Conservation (phyloP, 306 rosid species). For the Senna siamea region DNA sequence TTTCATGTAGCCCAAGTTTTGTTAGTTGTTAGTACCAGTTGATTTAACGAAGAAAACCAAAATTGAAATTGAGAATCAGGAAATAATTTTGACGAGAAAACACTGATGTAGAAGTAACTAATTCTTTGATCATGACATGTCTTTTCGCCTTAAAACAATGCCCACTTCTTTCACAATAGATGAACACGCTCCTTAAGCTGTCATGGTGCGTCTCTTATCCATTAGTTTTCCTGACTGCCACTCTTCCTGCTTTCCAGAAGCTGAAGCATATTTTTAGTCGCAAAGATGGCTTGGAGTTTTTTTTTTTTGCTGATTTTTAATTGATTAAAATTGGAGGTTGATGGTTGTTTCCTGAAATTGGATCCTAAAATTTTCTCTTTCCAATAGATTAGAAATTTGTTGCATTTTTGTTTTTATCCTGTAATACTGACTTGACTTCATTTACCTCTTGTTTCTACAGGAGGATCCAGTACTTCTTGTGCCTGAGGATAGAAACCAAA, state of each 20-base stretch:
- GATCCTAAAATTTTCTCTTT: background rate
- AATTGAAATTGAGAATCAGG: background rate
- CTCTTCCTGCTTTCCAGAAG: background rate
- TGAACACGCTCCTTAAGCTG: background rate
- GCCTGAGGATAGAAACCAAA: slow-evolving; percentile 68
- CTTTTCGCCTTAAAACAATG: background rate
- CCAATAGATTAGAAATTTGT: background rate
- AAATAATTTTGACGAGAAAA: background rate
- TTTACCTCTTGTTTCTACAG: slow-evolving; percentile 45
- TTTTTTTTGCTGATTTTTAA: background rate
- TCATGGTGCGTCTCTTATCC: background rate
- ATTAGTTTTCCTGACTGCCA: background rate
- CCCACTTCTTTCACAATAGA: background rate
- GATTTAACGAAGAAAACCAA: background rate
- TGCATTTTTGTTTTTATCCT: slow-evolving; percentile 27
- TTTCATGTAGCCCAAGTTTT: background rate
- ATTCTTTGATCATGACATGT: background rate
- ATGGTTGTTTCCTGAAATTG: background rate
- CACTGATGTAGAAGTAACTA: background rate
- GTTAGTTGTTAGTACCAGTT: background rate
- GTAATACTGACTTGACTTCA: background rate
- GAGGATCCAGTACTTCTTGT: slow-evolving; percentile 94
- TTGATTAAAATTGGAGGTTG: background rate
- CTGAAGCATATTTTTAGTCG: background rate
- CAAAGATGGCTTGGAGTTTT: slow-evolving; percentile 18